These are phyloP conservation scores for Acacia melanoxylon DNA, from an alignment of 306 rosid genomes.

Conservation along the genomic window DNA sequence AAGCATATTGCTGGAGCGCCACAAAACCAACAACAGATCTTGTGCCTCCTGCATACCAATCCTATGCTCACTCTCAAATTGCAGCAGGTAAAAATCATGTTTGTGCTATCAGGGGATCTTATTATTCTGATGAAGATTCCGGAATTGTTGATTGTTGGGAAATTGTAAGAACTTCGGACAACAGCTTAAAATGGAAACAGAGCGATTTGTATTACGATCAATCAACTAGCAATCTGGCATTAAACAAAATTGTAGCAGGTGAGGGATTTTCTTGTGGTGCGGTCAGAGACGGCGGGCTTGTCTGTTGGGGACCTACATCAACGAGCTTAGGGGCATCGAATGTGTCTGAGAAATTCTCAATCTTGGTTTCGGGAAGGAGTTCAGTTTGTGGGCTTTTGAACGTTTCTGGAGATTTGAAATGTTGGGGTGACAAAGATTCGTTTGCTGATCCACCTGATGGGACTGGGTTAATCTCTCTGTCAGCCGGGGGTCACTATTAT, in stretches of 20 bases:
- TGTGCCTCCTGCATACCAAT: conserved; percentile 54
- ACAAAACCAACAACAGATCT: conserved; percentile 52
- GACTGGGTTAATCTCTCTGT: conserved; percentile 42
- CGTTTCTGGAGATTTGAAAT: conserved; percentile 49
- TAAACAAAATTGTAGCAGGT: conserved; percentile 69
- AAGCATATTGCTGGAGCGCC: conserved; percentile 71
- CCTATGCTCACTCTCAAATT: conserved; percentile 61
- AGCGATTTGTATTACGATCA: conserved; percentile 50
- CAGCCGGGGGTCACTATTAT: conserved; percentile 67
- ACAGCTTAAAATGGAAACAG: conserved; percentile 43
- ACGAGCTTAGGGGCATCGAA: conserved; percentile 42
- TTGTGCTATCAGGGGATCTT: conserved; percentile 81
- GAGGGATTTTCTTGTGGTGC: conserved; percentile 81
- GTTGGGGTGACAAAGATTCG: conserved; percentile 71
- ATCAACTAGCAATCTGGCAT: conserved; percentile 37
- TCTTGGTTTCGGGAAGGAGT: conserved; percentile 58
- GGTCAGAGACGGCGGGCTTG: conserved; percentile 61
- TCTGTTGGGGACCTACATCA: conserved; percentile 88
- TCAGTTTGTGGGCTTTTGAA: conserved; percentile 73
- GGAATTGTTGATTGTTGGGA: conserved; percentile 90
- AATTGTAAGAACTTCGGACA: conserved; percentile 38
- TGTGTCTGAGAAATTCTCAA: conserved; percentile 45
- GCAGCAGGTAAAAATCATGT: conserved; percentile 81
- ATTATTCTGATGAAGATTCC: conserved; percentile 58
- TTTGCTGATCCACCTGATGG: conserved; percentile 31